Evolutionary conservation across 1,139 yeast species (phyloP), one percentile per base, ranked within the genome.

Genomic region (Yamadazyma blattariae): DNA sequence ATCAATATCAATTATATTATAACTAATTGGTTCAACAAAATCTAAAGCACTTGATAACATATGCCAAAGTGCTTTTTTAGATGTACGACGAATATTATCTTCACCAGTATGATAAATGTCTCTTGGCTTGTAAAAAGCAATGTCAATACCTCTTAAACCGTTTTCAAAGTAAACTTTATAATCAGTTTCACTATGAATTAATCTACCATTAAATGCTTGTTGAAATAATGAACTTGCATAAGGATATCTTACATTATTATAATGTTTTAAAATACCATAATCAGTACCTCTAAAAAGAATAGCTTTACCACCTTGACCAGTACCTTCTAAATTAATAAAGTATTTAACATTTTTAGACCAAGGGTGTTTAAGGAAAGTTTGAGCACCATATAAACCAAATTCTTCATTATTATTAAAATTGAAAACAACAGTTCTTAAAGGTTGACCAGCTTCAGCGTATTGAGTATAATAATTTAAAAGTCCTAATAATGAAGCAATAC

Each of bases 221-320:
- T 87, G 95, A 57, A 80, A 83, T 12, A 87, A 59, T 1, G 95
- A 85, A 36, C 78, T 75, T 4, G 85, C 96, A 60, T 79, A 86
- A 0, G 96, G 96, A 47, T 73, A 78, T 42, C 80, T 69, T 2
- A 85, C 85, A 4, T 52, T 45, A 30, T 51, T 48, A 42, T 66
- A 71, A 38, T 56, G 56, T 38, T 66, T 68, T n/a, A 59, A 57
- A 8, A 86, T 75, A 0, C 84, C 85, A 44, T 73, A 74, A 53
- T 90, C 96, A 0, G 96, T 80, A 13, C 92, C 82, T 56, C 97
- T 72, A 57, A 90, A 88, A 30, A 90, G 64, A 25, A 86, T 71
- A 1, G 96, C 90, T 42, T 85, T 78, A 6, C 96, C 96, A 19
- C 96, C 96, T 4, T 95, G 86, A 3, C 97, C 97, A 1, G 96